Evolutionary conservation across 2,329 filamentous ascomycete species (phyloP).

Genomic region (Sporothrix dimorphospora): DNA sequence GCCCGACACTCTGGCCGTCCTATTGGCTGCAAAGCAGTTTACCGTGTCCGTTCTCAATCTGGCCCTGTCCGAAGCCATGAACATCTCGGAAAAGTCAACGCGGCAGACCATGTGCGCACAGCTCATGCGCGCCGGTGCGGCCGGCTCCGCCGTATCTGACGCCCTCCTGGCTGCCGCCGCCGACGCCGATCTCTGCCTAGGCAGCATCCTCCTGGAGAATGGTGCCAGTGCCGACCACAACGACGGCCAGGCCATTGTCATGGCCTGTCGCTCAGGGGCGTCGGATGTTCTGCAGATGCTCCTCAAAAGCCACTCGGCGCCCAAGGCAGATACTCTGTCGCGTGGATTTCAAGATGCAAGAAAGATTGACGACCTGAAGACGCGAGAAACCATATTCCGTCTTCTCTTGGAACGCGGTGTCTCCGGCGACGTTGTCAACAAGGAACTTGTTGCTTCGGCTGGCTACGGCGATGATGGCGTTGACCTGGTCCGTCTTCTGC

Average conservation of each 20-base stretch:
- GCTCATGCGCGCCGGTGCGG: conserved; percentile 52
- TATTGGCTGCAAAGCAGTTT: conserved; percentile 48
- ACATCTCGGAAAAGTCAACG: conserved; percentile 44
- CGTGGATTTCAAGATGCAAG: conserved; percentile 60
- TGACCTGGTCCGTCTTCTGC: conserved; percentile 53
- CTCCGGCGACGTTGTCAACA: conserved; percentile 54
- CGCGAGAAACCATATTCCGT: conserved; percentile 54
- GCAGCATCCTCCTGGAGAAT: conserved; percentile 54
- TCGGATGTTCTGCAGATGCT: conserved; percentile 55
- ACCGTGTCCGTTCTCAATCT: conserved; percentile 45
- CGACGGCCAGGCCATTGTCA: conserved; percentile 57
- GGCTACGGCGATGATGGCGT: conserved; percentile 55
- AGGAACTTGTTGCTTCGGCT: conserved; percentile 57
- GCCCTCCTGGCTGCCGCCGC: conserved; percentile 56
- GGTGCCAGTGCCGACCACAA: conserved; percentile 56
- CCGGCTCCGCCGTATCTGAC: conserved; percentile 50
- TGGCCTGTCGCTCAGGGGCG: conserved; percentile 57
- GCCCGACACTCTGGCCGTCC: conserved; percentile 50
- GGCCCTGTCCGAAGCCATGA: conserved; percentile 50
- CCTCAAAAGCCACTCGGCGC: conserved; percentile 43
- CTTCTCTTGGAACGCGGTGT: conserved; percentile 56
- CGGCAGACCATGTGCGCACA: conserved; percentile 51
- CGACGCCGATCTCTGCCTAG: conserved; percentile 57
- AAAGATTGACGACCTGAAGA: conserved; percentile 54
- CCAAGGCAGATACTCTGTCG: conserved; percentile 49